Percentiles rank a stretch among this genome's conserved stretches.
phyloP scores from a whole-genome alignment of 805 yeast species.

The Lipomyces chichibuensis region DNA sequence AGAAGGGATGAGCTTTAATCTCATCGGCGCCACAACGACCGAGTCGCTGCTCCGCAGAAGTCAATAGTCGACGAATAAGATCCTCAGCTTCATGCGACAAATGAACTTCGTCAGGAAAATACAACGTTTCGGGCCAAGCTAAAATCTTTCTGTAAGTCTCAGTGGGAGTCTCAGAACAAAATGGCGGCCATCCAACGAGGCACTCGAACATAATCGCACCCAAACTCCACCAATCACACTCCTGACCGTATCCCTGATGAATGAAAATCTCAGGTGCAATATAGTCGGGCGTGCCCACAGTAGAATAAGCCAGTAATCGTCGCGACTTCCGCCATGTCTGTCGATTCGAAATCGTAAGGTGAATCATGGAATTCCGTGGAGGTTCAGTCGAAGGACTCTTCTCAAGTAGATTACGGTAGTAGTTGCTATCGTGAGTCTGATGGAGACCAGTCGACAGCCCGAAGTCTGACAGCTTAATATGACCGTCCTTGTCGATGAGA shows the following conservation, averaged over 20 bases:
- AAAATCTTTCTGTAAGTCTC: constrained; percentile 90
- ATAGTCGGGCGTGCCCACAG: constrained; percentile 95
- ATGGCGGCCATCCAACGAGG: constrained; percentile 96
- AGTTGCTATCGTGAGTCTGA: constrained; percentile 87
- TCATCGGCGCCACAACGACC: constrained; percentile 95
- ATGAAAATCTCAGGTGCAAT: constrained; percentile 94
- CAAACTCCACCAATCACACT: constrained; percentile 97
- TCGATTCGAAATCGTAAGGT: constrained; percentile 89
- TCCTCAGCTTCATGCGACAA: constrained; percentile 88
- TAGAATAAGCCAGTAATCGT: constrained; percentile 90
- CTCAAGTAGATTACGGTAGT: constrained; percentile 79
- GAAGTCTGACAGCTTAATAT: constrained; percentile 70
- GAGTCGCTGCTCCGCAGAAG: constrained; percentile 75
- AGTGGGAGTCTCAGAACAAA: constrained; percentile 91
- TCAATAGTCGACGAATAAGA: constrained; percentile 72
- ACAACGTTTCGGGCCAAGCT: constrained; percentile 86
- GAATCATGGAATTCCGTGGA: constrained; percentile 80
- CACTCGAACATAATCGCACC: constrained; percentile 98
- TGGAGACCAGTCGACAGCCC: constrained; percentile 91
- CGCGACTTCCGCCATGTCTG: constrained; percentile 95
- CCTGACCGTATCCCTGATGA: constrained; percentile 94
- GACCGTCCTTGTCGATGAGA: constrained; percentile 76
- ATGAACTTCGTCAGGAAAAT: constrained; percentile 90
- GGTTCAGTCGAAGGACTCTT: constrained; percentile 46
- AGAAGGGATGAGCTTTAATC: constrained; percentile 86